phyloP scores from a whole-genome alignment of 2,329 filamentous ascomycete genomes.

The Lachnellula cervina region DNA sequence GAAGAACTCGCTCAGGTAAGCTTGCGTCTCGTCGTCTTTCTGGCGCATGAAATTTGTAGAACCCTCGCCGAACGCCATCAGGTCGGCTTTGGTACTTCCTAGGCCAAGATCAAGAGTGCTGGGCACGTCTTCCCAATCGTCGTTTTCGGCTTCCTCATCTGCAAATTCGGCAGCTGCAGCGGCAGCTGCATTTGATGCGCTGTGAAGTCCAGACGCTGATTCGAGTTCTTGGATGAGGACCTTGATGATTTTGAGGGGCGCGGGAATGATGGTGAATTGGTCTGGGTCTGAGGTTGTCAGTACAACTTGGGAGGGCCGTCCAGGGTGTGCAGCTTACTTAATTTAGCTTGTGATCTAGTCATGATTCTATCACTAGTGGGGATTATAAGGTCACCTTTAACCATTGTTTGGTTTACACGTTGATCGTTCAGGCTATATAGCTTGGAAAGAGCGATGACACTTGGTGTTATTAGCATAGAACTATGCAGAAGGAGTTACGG shows the following conservation, averaged over 20 bases:
- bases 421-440: constrained; percentile 82
- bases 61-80: constrained; percentile 71
- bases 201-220: constrained; percentile 66
- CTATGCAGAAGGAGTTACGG: background rate
- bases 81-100: constrained; percentile 62
- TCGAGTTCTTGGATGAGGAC: constrained; percentile 88
- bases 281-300: constrained; percentile 62
- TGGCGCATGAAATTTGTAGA: constrained; percentile 52
- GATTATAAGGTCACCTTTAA: constrained; percentile 88
- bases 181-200: constrained; percentile 52
- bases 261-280: constrained; percentile 80
- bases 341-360: constrained; percentile 84
- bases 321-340: constrained; percentile 50
- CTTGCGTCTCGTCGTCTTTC: constrained; percentile 86
- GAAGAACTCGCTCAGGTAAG: constrained; percentile 81
- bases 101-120: constrained; percentile 72
- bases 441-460: constrained; percentile 87
- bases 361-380: constrained; percentile 78
- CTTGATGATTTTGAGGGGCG: constrained; percentile 92
- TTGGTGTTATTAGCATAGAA: constrained; percentile 38
- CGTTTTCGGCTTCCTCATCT: constrained; percentile 67
- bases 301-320: constrained; percentile 13
- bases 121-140: constrained; percentile 85
- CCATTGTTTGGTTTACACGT: constrained; percentile 71
- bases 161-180: constrained; percentile 54